Evolutionary conservation across 352 stramenopile genomes (phyloP), one percentile per base, ranked within the genome.

Genomic region (Phytophthora cactorum): DNA sequence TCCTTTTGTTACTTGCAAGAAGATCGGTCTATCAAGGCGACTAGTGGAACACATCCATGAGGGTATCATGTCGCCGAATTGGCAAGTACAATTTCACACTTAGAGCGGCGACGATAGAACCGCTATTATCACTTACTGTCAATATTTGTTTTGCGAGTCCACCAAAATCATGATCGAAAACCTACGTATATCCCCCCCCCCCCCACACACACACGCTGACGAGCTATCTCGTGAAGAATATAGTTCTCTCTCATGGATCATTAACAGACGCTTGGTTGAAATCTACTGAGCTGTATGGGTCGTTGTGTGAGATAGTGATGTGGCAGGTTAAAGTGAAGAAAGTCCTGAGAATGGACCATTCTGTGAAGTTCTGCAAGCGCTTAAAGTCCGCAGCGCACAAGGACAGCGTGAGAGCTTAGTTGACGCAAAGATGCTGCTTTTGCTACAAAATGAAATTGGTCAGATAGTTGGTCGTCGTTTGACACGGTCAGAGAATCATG

Each of bases 401-500:
- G 59, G 38, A 1, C 29, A 59, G 39, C n/a, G 41, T 2, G 50
- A 54, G 17, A 59, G 22, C 22, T 12, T 66, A 10, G 7, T 14
- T 2, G 50, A 60, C 32, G 59, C 31, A 6, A 59, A 66, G n/a
- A 25, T 67, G 22, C 8, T 67, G 44, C 17, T 61, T 7, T 34
- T 67, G 2, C 3, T 59, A 14, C 43, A 57, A 17, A 67, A 67
- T 14, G 43, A 57, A 12, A 28, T 57, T 14, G 44, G 60, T 1
- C 52, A 52, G 41, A 62, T 59, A 31, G 15, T 47, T 2, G 41
- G 41, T 47, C 41, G 41, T 27, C 41, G 41, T 28, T 51, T 59
- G 62, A 55, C 46, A n/a, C 46, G 58, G 52, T 63, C 55, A 22
- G 41, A 56, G 29, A 71, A 71, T 63, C 43, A 47, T 6, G 41